These are phyloP conservation scores for Cordia subcordata DNA, from an alignment of 257 asterid species.

Conservation along the genomic window DNA sequence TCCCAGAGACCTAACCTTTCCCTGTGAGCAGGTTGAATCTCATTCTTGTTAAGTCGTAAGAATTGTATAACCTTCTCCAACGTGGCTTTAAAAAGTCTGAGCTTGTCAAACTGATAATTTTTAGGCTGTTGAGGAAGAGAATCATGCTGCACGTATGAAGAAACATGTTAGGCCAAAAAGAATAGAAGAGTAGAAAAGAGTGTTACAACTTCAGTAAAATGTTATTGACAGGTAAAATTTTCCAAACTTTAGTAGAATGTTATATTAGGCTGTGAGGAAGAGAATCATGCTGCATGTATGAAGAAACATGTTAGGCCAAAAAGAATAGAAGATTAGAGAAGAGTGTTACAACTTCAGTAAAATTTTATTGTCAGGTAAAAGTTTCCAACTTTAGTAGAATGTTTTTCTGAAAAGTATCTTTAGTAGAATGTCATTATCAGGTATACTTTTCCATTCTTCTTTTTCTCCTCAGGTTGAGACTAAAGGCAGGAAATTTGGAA, in stretches of 20 bases:
- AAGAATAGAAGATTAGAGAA: slow-evolving; percentile 8
- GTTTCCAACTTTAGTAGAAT: no score
- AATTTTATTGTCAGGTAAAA: not conserved
- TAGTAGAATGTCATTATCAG: no score
- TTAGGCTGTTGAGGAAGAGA: slow-evolving; percentile 72
- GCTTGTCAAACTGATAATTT: slow-evolving; percentile 73
- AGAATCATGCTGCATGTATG: slow-evolving; percentile 65
- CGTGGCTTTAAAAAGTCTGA: slow-evolving; percentile 62
- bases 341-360: not conserved
- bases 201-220: not conserved
- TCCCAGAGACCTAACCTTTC: slow-evolving; percentile 62
- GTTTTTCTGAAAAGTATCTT: no score
- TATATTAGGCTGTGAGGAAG: slow-evolving; percentile 75
- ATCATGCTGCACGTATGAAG: slow-evolving; percentile 59
- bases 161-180: slow-evolving; percentile 7
- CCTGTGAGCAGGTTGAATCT: slow-evolving; percentile 51
- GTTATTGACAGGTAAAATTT: not conserved
- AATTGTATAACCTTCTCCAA: slow-evolving; percentile 65
- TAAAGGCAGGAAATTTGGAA: no score
- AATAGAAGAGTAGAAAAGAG: slow-evolving; percentile 6
- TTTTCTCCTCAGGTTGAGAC: no score
- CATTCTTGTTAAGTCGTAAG: slow-evolving; percentile 60
- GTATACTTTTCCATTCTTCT: no score
- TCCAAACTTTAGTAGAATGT: no score
- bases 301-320: slow-evolving; percentile 8